These are phyloP conservation scores for Oehlia diaphana DNA, from an alignment of 192 early-diverging fungal genomes.

Conservation along the genomic window DNA sequence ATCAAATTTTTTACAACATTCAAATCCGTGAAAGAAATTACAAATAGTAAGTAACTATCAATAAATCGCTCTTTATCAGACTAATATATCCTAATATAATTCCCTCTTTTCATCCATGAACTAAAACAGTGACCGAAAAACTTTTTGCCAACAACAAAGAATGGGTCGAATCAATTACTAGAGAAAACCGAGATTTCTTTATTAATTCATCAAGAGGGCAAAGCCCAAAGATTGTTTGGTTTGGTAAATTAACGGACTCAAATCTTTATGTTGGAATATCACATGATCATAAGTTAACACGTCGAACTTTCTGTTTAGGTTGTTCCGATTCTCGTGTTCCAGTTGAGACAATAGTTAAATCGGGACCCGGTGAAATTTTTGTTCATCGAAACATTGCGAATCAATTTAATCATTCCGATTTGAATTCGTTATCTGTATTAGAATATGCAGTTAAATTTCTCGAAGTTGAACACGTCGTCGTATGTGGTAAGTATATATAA, in stretches of 20 bases:
- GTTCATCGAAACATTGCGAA: conserved; percentile 98
- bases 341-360: conserved; percentile 70
- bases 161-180: conserved; percentile 60
- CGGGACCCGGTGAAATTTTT: conserved; percentile 85
- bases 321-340: conserved; percentile 95
- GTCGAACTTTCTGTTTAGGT: conserved; percentile 45
- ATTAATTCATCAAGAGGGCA: conserved; percentile 70
- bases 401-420: conserved; percentile 78
- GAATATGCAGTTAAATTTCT: conserved; percentile 90
- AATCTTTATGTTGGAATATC: background rate
- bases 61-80: no score
- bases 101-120: background rate
- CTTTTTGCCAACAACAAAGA: conserved; percentile 58
- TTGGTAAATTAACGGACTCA: conserved; percentile 47
- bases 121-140: background rate
- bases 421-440: conserved; percentile 81
- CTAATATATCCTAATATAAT: no score
- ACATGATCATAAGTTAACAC: background rate
- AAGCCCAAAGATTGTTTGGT: conserved; percentile 85
- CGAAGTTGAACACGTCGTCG: conserved; percentile 90
- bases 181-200: conserved; percentile 72
- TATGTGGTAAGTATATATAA: conserved; percentile 67
- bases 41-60: no score
- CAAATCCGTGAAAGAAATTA: no score
- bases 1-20: no score